Evolutionary conservation across 495 filamentous ascomycete species (phyloP), one percentile per base, ranked within the genome.

Genomic region (Penicillium bialowiezense): DNA sequence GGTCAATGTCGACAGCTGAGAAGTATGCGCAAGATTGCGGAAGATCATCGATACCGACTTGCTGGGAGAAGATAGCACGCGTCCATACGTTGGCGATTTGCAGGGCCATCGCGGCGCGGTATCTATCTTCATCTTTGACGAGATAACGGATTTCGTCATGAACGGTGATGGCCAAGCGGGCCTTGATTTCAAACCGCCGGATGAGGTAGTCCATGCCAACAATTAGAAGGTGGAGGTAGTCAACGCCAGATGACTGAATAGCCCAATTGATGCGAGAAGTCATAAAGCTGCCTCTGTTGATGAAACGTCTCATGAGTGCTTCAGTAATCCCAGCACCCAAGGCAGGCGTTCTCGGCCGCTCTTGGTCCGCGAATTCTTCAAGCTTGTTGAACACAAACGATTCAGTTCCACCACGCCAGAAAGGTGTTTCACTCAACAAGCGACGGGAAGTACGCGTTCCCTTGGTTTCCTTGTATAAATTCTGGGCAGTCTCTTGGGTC

Each of bases 231-330:
- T 99, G 93, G 9, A 99, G 81, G 68, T 99, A 99, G 69, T 99
- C 93, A 10, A 97, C 93, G 24, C 93, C 93, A 7, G 88, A 93
- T 2, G 90, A 96, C 57, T 99, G 93, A 53, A 99, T 97, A 15
- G 93, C 93, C 93, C 93, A 99, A 63, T 99, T 99, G 72, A 99
- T 96, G 14, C 93, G 84, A 28, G 88, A 93, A 2, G 95, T 95
- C 73, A 99, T 87, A 70, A 92, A 99, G 38, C 86, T 89, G 23
- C 91, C 91, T 58, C 87, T 91, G 66, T 82, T 90, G 56, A 97
- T 83, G 61, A 85, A 95, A 26, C 89, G 83, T 35, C 84, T 76
- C 84, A 91, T 90, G 13, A 99, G 73, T 0, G 93, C 93, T 64
- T 97, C 91, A 0, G 93, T 99, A 60, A 99, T 97, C 9, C 93